phyloP scores from a whole-genome alignment of 2,329 filamentous ascomycete genomes.

The Colletotrichum limetticola region DNA sequence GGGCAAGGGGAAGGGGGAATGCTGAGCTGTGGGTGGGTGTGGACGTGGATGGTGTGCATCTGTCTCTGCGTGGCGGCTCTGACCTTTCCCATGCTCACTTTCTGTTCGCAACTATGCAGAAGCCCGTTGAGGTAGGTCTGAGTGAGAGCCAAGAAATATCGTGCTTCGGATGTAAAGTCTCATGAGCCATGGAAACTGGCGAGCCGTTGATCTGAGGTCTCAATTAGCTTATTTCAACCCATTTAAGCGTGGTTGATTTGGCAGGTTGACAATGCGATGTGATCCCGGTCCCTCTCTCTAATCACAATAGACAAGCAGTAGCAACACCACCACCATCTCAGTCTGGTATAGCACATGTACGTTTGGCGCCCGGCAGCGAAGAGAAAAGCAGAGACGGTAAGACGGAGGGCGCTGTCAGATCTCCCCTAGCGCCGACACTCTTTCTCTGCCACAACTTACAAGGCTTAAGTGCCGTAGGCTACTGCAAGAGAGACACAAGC shows the following conservation, averaged over 20 bases:
- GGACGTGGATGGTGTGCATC: background rate
- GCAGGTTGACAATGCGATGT: background rate
- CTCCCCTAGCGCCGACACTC: background rate
- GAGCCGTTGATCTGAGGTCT: constrained; percentile 10
- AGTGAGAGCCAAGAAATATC: constrained; percentile 20
- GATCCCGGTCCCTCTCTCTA: constrained; percentile 4
- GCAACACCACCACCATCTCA: background rate
- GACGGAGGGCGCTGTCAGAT: constrained; percentile 23
- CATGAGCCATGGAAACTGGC: background rate
- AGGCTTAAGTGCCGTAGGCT: background rate
- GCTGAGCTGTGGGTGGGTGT: background rate
- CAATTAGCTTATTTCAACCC: constrained; percentile 8
- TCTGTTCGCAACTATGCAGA: background rate
- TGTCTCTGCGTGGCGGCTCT: background rate
- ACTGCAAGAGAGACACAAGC: constrained; percentile 2
- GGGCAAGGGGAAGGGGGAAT: background rate
- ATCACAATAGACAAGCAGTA: background rate
- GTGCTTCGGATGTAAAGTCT: constrained; percentile 27
- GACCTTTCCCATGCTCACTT: background rate
- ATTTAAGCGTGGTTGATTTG: constrained; percentile 5
- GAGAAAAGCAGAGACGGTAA: constrained; percentile 4
- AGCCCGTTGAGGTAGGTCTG: background rate
- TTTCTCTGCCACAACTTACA: background rate
- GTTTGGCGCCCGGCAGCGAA: background rate
- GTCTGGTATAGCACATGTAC: background rate